Evolutionary conservation across 164 flowering plant genomes (phyloP), one percentile per base, ranked within the genome.

Genomic region (Magnolia officinalis): DNA sequence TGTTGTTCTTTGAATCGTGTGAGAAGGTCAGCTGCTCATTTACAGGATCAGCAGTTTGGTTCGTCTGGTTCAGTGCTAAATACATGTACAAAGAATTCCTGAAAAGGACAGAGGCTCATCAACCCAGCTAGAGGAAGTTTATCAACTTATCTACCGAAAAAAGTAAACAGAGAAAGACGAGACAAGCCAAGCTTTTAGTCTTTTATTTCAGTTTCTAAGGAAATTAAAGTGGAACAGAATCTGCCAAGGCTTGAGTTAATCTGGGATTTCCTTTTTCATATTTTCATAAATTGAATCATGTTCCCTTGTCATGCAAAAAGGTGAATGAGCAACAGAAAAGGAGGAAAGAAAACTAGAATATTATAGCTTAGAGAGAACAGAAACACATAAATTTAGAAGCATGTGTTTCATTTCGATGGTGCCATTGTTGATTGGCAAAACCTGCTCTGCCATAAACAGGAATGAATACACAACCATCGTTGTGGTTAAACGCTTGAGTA

Each of bases 81-180:
- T 83, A 77, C 78, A 81, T 88, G 78, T 76, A 70, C 77, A 92
- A 78, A 65, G 79, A 79, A 76, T 87, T 83, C 83, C 98, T 93
- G 91, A 70, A 79, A 75, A 6, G 11, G 73, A 70, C 31, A 66
- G 31, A 66, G 31, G 69, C 16, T 66, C 31, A 24, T 66, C 29
- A 66, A 13, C 69, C 68, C 4, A 66, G 9, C 29, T n/a, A 64
- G 67, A 16, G 61, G 61, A 55, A 21, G 23, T 64, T n/a, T n/a
- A 64, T 64, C 19, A 64, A 64, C 63, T 64, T 64, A 21, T 55
- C 45, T 37, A 37, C 45, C 4, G 6, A 55, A 55, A 55, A 11
- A 8, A 55, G 61, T 55, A 55, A 10, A 55, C 13, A 55, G 61
- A 55, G 45, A 37, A 37, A 11, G 61, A 55, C 2, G 10, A 16